Percentiles rank a stretch among this genome's conserved stretches.
phyloP scores from a whole-genome alignment of 257 asterid species.

The Ehretia macrophylla region DNA sequence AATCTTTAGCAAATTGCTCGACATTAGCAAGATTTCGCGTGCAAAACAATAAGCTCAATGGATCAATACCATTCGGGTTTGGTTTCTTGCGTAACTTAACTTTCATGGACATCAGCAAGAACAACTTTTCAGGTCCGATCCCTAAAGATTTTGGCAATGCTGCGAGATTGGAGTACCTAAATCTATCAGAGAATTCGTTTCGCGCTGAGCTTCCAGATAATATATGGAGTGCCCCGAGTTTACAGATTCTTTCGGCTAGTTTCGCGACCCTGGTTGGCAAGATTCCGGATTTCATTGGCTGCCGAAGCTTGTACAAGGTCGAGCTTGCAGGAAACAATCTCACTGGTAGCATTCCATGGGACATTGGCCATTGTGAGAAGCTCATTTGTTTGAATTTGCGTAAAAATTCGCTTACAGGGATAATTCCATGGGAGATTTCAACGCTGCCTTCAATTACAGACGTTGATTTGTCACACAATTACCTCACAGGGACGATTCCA shows the following conservation, averaged over 20 bases:
- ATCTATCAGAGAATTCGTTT: slow-evolving; percentile 58
- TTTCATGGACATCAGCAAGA: slow-evolving; percentile 63
- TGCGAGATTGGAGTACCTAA: slow-evolving; percentile 41
- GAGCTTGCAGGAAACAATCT: slow-evolving; percentile 71
- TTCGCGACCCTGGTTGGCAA: slow-evolving; percentile 38
- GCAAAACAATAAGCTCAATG: slow-evolving; percentile 69
- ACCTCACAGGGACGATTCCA: slow-evolving; percentile 73
- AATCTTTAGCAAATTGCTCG: slow-evolving; percentile 59
- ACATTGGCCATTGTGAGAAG: slow-evolving; percentile 75
- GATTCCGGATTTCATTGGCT: slow-evolving; percentile 75
- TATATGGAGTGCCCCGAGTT: slow-evolving; percentile 66
- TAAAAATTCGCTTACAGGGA: slow-evolving; percentile 62
- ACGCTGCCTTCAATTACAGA: slow-evolving; percentile 64
- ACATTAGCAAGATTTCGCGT: slow-evolving; percentile 53
- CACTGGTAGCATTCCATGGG: slow-evolving; percentile 77
- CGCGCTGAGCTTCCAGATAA: slow-evolving; percentile 48
- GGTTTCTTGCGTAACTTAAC: slow-evolving; percentile 65
- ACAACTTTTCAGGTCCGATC: slow-evolving; percentile 54
- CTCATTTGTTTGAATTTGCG: slow-evolving; percentile 53
- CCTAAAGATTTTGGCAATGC: slow-evolving; percentile 75
- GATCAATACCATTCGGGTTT: slow-evolving; percentile 76
- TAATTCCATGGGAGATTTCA: slow-evolving; percentile 94
- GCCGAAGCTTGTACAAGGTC: slow-evolving; percentile 51
- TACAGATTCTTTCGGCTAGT: slow-evolving; percentile 61
- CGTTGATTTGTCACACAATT: slow-evolving; percentile 69